These are phyloP conservation scores for Lipomyces oligophaga DNA, from an alignment of 805 yeast species.

Conservation along the genomic window DNA sequence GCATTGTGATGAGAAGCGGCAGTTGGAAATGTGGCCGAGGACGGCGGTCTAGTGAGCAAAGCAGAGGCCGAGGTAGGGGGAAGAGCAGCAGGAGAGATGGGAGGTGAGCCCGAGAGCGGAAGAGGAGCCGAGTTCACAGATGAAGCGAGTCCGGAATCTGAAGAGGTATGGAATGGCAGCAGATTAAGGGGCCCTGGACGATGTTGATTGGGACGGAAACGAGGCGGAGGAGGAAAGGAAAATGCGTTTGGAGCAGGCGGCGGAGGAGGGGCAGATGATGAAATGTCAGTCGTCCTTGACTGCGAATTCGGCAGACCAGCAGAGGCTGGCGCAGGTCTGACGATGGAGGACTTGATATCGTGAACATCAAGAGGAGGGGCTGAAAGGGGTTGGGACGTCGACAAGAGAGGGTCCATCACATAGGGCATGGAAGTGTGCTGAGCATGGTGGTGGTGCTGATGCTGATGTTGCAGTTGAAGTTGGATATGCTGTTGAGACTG, in stretches of 20 bases:
- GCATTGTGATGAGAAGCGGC: no score
- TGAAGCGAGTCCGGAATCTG: no score
- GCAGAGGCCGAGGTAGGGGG: constrained; percentile 5
- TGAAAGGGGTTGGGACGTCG: neutral
- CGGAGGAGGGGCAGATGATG: constrained; percentile 6
- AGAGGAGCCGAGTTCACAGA: constrained; percentile 3
- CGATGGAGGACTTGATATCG: constrained; percentile 2
- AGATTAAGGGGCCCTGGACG: constrained; percentile 27
- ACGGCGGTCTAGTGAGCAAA: constrained; percentile 2
- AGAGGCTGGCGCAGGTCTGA: constrained; percentile 1
- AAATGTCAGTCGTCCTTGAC: no score
- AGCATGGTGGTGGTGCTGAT: neutral
- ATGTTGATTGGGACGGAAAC: constrained; percentile 25
- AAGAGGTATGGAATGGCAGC: constrained; percentile 7
- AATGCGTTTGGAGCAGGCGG: constrained; percentile 17
- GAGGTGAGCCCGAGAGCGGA: constrained; percentile 5
- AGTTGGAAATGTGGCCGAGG: no score
- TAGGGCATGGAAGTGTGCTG: constrained; percentile 1
- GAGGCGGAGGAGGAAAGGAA: constrained; percentile 12
- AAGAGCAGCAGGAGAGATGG: constrained; percentile 7
- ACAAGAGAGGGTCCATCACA: neutral
- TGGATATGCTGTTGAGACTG: neutral
- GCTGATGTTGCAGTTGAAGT: constrained; percentile 2
- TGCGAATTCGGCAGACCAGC: no score
- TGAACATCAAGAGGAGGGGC: constrained; percentile 6